Evolutionary conservation across 23 red algal species (phyloP).

Genomic region (Porphyridium purpureum): DNA sequence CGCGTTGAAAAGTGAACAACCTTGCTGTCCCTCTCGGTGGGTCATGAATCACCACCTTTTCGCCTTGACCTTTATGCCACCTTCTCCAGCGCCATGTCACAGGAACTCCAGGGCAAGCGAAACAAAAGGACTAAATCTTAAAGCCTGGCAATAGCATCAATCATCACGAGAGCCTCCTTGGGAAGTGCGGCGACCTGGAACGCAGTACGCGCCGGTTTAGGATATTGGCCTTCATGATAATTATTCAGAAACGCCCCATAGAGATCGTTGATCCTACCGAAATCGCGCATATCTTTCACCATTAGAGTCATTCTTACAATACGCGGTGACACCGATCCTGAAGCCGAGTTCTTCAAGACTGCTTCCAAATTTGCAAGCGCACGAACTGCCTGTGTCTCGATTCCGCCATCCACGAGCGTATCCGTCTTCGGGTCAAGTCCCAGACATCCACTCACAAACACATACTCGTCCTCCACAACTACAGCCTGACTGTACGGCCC

Average conservation of each 20-base stretch:
- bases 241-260: constrained; percentile 56
- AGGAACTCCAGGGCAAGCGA: too few relatives aligned
- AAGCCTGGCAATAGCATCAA: constrained; percentile 80
- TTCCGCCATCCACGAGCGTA: constrained; percentile 23
- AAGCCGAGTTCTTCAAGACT: constrained; percentile 46
- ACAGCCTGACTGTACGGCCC: constrained; percentile 91
- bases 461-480: constrained; percentile 31
- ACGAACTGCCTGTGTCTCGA: constrained; percentile 70
- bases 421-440: constrained; percentile 51
- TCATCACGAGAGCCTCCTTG: constrained; percentile 70
- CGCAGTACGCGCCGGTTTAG: constrained; percentile 52
- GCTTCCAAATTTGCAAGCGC: constrained; percentile 67
- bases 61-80: too few relatives aligned
- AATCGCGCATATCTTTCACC: constrained; percentile 76
- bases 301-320: constrained; percentile 75
- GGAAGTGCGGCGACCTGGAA: constrained; percentile 83
- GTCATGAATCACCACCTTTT: too few relatives aligned
- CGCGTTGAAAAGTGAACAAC: too few relatives aligned
- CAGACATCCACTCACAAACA: constrained; percentile 94
- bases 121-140: too few relatives aligned
- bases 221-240: too few relatives aligned
- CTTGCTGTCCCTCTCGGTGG: too few relatives aligned
- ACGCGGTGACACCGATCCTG: constrained; percentile 4
- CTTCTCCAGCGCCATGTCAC: too few relatives aligned
- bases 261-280: constrained; percentile 60